Conservation (phyloP, 441 rosid genomes). For the Erysimum cheiri region DNA sequence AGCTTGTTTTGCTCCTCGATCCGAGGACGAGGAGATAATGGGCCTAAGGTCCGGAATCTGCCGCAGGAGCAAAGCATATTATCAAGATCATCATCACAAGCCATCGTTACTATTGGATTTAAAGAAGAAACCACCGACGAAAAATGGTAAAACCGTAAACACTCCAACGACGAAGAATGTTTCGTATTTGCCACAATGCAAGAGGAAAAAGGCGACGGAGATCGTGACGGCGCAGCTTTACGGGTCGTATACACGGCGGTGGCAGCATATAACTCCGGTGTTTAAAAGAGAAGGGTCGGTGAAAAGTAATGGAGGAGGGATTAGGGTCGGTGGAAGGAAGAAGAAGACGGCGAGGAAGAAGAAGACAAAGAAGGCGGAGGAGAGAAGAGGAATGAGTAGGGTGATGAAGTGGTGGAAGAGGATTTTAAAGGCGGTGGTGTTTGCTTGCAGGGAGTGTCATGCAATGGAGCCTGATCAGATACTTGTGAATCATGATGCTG, state of each 20-base stretch:
- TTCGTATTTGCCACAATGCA: conserved; percentile 52
- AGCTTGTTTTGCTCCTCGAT: conserved; percentile 34
- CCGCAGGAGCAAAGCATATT: conserved; percentile 51
- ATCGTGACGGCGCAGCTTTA: conserved; percentile 60
- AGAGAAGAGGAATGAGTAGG: conserved; percentile 38
- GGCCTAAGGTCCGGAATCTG: not conserved
- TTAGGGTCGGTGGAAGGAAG: conserved; percentile 33
- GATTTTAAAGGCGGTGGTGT: conserved; percentile 56
- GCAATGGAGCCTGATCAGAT: conserved; percentile 80
- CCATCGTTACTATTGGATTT: not conserved
- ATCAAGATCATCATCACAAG: conserved; percentile 51
- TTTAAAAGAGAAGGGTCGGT: conserved; percentile 61
- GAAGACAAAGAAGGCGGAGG: conserved; percentile 21
- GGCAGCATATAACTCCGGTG: conserved; percentile 73
- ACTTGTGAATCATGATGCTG: conserved; percentile 31
- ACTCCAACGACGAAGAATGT: conserved; percentile 30
- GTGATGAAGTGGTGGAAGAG: conserved; percentile 53
- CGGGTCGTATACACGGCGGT: conserved; percentile 62
- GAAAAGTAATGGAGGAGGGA: conserved; percentile 39
- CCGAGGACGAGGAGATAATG: conserved; percentile 18
- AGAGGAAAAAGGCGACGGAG: conserved; percentile 50
- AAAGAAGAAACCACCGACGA: conserved; percentile 23
- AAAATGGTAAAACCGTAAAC: conserved; percentile 17
- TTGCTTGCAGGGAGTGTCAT: conserved; percentile 78
- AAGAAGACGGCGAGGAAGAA: conserved; percentile 32